These are phyloP conservation scores for Brachypodium distachyon DNA, from an alignment of 202 grass and related monocot species.

Conservation along the genomic window DNA sequence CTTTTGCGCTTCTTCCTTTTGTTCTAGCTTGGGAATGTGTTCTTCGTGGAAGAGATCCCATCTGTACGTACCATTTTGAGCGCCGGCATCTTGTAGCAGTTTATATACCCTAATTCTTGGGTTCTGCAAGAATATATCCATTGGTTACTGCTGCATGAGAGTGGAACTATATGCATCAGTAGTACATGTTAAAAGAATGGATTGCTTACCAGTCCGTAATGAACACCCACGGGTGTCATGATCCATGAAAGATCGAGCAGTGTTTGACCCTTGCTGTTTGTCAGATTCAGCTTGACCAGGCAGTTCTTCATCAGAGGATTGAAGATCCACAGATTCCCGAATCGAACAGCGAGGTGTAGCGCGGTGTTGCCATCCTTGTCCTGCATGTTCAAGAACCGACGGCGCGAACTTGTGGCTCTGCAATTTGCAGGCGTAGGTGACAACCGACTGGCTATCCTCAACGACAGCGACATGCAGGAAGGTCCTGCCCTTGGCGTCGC, in stretches of 20 bases:
- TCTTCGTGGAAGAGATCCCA: not conserved
- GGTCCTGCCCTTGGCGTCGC: conserved; percentile 19
- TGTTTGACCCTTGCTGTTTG: not conserved
- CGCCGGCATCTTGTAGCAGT: not conserved
- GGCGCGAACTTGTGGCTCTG: not conserved
- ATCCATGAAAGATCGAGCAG: not conserved
- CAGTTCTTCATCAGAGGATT: not conserved
- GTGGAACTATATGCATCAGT: not conserved
- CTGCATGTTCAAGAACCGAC: conserved; percentile 21
- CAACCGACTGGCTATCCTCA: not conserved
- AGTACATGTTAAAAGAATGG: not conserved
- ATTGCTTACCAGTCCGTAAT: not conserved
- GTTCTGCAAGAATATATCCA: not conserved
- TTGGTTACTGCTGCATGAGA: not conserved
- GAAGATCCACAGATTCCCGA: conserved; percentile 1
- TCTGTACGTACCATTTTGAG: not conserved
- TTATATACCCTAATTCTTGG: not conserved
- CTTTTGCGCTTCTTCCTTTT: not conserved
- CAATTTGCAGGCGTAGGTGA: not conserved
- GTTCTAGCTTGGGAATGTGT: not conserved
- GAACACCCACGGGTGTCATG: not conserved
- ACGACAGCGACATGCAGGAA: conserved; percentile 36
- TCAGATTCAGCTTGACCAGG: not conserved
- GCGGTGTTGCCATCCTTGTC: conserved; percentile 23
- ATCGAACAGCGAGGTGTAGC: conserved; percentile 17